Base-by-base conservation (phyloP, 2,329 filamentous ascomycete species). In the Epichloe gansuensis region DNA sequence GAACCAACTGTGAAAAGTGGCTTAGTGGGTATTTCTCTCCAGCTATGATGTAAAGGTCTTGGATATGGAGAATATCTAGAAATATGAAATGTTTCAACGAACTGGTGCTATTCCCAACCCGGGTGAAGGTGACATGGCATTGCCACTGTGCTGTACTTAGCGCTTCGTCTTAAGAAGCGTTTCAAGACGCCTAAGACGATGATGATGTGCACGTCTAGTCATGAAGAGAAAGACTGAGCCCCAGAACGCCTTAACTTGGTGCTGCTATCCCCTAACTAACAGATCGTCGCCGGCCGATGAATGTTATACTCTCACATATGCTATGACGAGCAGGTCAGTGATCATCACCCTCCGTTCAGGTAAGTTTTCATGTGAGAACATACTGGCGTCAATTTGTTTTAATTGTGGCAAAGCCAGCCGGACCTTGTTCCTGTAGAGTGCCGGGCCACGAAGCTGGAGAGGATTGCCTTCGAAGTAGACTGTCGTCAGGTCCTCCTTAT, bases 381-480 rank as follows among this genome's bases (percentile, higher is more conserved):
- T 76, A 96, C 91, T 94, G 54, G 93, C 93, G 80, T 98, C 93
- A 66, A 98, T 96, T 74, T 98, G 91, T 65, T 80, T 80, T 50
- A 98, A 74, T 67, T 93, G 86, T 53, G 93, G 93, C 68, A 98
- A 69, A 37, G 90, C 86, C 67, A 98, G 71, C 54, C 85, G 79
- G 44, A 98, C 82, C 72, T 98, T 98, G 71, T 96, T 97, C 63
- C 93, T 77, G 69, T 98, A 98, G 56, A 96, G 70, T 1, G 88
- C 87, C n/a, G 87, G 86, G 4, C 80, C 81, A 52, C 77, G 78
- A 55, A 82, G 75, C 71, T 98, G 93, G 60, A 98, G 68, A 28
- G 91, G 91, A 62, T 95, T 96, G 1, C 90, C 91, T 66, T 98
- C 93, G 59, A 98, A 94, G 66, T 98, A 98, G 11, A 98, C 91